These are phyloP conservation scores for Tetrapisispora pingtungensis DNA, from an alignment of 805 yeast species.

Conservation along the genomic window DNA sequence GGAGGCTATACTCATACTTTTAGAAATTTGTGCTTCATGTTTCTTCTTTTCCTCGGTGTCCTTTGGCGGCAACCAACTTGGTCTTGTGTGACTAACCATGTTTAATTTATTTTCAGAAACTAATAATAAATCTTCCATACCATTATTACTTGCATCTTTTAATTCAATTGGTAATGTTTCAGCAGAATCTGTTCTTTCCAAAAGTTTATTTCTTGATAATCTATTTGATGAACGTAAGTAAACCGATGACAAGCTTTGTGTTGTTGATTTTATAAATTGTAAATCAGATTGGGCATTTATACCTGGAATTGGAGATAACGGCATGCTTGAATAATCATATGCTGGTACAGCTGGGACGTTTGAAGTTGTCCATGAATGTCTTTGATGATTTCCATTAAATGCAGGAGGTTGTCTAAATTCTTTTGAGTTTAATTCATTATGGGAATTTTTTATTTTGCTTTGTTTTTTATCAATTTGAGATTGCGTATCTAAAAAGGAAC, in stretches of 20 bases:
- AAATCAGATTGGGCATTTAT: conserved; percentile 22
- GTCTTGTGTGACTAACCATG: conserved; percentile 50
- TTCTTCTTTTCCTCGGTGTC: conserved; percentile 37
- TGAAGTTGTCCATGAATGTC: neutral
- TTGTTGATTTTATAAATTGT: conserved; percentile 27
- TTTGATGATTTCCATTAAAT: neutral
- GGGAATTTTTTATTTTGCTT: neutral
- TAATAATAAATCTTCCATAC: conserved; percentile 49
- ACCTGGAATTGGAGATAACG: conserved; percentile 45
- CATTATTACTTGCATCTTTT: conserved; percentile 30
- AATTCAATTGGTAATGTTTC: conserved; percentile 31
- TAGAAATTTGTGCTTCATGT: conserved; percentile 46
- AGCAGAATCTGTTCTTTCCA: conserved; percentile 29
- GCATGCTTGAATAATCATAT: conserved; percentile 20
- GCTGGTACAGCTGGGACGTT: neutral
- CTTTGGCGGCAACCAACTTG: conserved; percentile 64
- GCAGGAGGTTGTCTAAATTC: neutral
- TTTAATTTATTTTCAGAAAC: conserved; percentile 53
- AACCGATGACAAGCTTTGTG: conserved; percentile 33
- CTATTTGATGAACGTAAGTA: conserved; percentile 32
- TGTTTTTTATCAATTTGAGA: neutral
- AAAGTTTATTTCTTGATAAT: conserved; percentile 30
- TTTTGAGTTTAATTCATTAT: neutral
- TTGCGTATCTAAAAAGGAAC: conserved; percentile 16
- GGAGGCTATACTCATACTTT: conserved; percentile 24